Base-by-base conservation (phyloP, 768 basidiomycete species). In the Cyclocybe aegerita region DNA sequence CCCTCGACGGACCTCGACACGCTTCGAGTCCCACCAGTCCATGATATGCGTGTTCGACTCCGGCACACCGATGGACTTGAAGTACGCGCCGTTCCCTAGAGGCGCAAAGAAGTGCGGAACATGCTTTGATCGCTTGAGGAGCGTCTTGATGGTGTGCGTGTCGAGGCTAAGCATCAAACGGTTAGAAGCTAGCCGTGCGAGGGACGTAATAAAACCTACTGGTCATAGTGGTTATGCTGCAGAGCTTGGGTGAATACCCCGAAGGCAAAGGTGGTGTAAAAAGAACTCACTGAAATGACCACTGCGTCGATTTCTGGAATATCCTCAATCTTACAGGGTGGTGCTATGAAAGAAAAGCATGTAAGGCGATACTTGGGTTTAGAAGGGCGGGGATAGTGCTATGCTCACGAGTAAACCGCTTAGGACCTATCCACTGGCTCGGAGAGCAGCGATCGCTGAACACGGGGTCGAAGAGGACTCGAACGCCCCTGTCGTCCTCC, bases 231-330 rank as follows among this genome's bases (percentile, higher is more conserved):
- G 50, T 80, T 74, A 56, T 80, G 79, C 72, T 76, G 32, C 36
- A 29, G 35, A 39, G 11, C n/a, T 15, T 10, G n/a, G 4, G 2
- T 9, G 7, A 37, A 34, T 17, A 39, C 2, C 34, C 0, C 36
- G 23, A 36, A 31, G 12, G 14, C 15, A 11, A 23, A 43, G 9
- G 7, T 32, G n/a, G 23, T 38, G 9, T 5, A 0, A 9, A 4
- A 9, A 43, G 7, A 16, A 62, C 73, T 64, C 66, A 75, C 82
- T 65, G 79, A 81, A 46, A 85, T 82, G 5, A 82, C 77, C 31
- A 86, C 72, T n/a, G 76, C 77, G 58, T 86, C 83, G 12, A 86
- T 60, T 38, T 82, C 77, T 1, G 85, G 83, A 39, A 86, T 69
- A 4, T 84, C 80, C 39, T 77, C 70, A 16, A 82, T 70, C 14